Evolutionary conservation across 768 basidiomycete species (phyloP), one percentile per base, ranked within the genome.

Genomic region (Pleurotus citrinopileatus): DNA sequence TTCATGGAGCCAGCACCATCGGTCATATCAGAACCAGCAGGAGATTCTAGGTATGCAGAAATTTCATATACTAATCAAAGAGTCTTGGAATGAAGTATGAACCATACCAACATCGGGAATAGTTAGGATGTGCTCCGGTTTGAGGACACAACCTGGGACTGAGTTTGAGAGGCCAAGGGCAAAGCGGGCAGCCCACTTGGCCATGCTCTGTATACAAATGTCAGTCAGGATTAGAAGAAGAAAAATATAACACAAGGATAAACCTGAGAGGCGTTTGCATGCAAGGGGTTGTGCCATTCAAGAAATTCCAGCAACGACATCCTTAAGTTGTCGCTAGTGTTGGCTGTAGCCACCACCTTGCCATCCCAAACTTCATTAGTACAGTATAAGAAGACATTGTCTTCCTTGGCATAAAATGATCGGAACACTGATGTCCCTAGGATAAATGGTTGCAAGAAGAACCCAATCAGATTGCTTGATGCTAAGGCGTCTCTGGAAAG

Each of bases 341-440:
- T 34, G 32, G 32, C 9, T 34, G n/a, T 34, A 34, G 10, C 32
- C 32, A n/a, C n/a, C n/a, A n/a, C 15, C 22, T n/a, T 36, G 22
- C 48, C 56, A 19, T 66, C 57, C 25, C 61, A 60, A 9, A 40
- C 22, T 56, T 87, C 84, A 57, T 83, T 75, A 0, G 84, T 85
- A 50, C 71, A 73, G 34, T 82, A 65, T 6, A 83, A 69, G 57
- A 85, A 86, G 0, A 83, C 76, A 36, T 65, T 81, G 10, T 69
- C 63, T 9, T 88, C 84, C 60, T 87, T 87, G 2, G 78, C 75
- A 57, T 72, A 83, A 58, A 85, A 87, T 0, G 83, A 75, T 0
- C 83, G 74, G 63, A 79, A 89, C 1, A 89, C 75, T 0, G 67
- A 59, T 0, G 77, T 76, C 57, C 75, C 76, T 15, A 90, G 60